Conservation (phyloP, 805 yeast species). For the Hanseniaspora pseudoguilliermondii region DNA sequence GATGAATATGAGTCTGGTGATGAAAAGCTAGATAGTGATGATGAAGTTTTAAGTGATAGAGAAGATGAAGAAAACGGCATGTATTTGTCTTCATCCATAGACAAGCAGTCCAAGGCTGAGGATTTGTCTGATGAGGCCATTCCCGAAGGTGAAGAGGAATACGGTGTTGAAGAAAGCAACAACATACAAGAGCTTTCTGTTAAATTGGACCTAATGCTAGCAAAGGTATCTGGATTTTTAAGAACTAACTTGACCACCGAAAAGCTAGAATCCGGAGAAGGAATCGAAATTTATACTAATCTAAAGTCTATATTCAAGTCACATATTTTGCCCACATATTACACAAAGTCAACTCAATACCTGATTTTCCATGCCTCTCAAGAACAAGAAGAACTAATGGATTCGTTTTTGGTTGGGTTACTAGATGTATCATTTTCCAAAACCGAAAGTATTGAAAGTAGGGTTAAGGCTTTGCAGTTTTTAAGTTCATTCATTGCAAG, state of each 20-base stretch:
- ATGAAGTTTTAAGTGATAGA: slow-evolving; percentile 7
- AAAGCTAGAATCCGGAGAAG: slow-evolving; percentile 46
- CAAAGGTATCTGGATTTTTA: slow-evolving; percentile 42
- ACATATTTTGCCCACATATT: slow-evolving; percentile 81
- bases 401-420: slow-evolving; percentile 67
- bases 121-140: slow-evolving; percentile 15
- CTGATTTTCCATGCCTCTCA: slow-evolving; percentile 71
- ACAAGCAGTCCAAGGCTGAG: background rate
- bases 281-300: slow-evolving; percentile 57
- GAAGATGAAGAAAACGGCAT: slow-evolving; percentile 22
- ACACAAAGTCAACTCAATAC: slow-evolving; percentile 79
- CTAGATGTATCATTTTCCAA: slow-evolving; percentile 72
- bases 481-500: slow-evolving; percentile 82
- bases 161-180: slow-evolving; percentile 35
- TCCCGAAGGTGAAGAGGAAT: slow-evolving; percentile 35
- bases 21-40: background rate
- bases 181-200: slow-evolving; percentile 41
- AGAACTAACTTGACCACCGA: slow-evolving; percentile 37
- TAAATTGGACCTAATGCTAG: slow-evolving; percentile 62
- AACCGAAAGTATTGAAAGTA: slow-evolving; percentile 53
- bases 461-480: slow-evolving; percentile 85
- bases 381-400: slow-evolving; percentile 67
- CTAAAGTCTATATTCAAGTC: slow-evolving; percentile 65
- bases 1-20: slow-evolving; percentile 15
- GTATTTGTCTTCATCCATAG: background rate